A percentile compares a stretch with the other conserved stretches of the same genome.
These are phyloP conservation scores for Gossypium schwendimanii DNA, from an alignment of 441 rosid species.

Conservation along the genomic window DNA sequence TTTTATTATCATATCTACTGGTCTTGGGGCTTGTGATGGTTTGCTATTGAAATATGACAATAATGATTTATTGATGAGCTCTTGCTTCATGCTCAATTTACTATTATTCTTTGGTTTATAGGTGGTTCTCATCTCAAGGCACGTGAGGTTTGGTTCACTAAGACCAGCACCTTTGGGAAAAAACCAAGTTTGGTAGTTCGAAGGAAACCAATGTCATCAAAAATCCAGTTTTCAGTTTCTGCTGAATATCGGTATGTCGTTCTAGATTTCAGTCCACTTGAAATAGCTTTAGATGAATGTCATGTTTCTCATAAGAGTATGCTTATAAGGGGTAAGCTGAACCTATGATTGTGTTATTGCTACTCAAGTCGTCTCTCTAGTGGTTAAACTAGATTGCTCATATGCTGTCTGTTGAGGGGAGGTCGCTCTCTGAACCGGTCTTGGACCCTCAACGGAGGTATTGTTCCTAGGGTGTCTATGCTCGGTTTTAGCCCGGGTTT, in stretches of 20 bases:
- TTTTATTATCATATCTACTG: neutral
- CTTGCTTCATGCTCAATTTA: neutral
- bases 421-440: too few species aligned
- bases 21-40: neutral
- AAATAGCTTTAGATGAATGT: neutral
- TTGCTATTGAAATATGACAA: neutral
- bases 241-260: slow-evolving; percentile 48
- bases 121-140: slow-evolving; percentile 42
- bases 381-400: neutral
- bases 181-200: slow-evolving; percentile 29
- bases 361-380: neutral
- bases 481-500: too few species aligned
- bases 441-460: too few species aligned
- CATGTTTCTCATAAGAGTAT: neutral
- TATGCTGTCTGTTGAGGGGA: neutral
- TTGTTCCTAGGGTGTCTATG: too few species aligned
- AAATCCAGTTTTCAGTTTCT: slow-evolving; percentile 36
- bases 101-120: neutral
- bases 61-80: neutral
- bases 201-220: slow-evolving; percentile 31
- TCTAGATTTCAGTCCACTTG: neutral
- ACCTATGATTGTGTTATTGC: neutral
- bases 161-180: slow-evolving; percentile 32
- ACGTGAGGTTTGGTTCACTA: slow-evolving; percentile 28
- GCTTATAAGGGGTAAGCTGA: neutral